Conservation (phyloP, 2,329 filamentous ascomycete genomes). For the Phialemoniopsis sp. region DNA sequence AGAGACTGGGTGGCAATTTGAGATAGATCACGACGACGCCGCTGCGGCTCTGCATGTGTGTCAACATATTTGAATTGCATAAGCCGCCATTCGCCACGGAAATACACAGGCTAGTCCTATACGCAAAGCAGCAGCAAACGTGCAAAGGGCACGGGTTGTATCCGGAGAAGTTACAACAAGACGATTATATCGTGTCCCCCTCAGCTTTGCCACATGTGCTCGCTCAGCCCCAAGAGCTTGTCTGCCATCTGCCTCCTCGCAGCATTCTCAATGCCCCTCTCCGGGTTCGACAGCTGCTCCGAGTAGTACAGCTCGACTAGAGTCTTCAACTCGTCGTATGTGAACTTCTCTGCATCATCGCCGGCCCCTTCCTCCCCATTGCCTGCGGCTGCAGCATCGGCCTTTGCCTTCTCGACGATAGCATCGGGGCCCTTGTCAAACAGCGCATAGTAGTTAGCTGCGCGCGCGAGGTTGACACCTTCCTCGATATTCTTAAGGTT, state of each 20-base stretch:
- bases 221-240: conserved; percentile 64
- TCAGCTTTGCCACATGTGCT: conserved; percentile 65
- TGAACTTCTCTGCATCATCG: conserved; percentile 42
- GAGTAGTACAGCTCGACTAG: conserved; percentile 66
- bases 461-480: conserved; percentile 58
- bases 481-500: conserved; percentile 91
- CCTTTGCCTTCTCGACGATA: conserved; percentile 59
- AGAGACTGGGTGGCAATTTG: too few relatives aligned
- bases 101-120: too few relatives aligned
- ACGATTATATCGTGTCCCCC: background rate
- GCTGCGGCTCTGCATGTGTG: too few relatives aligned
- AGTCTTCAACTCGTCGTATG: conserved; percentile 62
- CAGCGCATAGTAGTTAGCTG: conserved; percentile 65
- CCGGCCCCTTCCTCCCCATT: conserved; percentile 12
- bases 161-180: too few relatives aligned
- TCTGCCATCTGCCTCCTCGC: conserved; percentile 69
- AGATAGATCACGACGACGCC: too few relatives aligned
- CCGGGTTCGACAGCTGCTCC: conserved; percentile 60
- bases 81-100: too few relatives aligned
- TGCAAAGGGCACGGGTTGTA: too few relatives aligned
- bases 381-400: conserved; percentile 28
- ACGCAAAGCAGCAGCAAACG: too few relatives aligned
- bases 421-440: conserved; percentile 63
- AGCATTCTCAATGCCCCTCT: conserved; percentile 62
- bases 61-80: too few relatives aligned